phyloP scores from a whole-genome alignment of 176 grass and related monocot genomes.

The Pontederia paniculata region DNA sequence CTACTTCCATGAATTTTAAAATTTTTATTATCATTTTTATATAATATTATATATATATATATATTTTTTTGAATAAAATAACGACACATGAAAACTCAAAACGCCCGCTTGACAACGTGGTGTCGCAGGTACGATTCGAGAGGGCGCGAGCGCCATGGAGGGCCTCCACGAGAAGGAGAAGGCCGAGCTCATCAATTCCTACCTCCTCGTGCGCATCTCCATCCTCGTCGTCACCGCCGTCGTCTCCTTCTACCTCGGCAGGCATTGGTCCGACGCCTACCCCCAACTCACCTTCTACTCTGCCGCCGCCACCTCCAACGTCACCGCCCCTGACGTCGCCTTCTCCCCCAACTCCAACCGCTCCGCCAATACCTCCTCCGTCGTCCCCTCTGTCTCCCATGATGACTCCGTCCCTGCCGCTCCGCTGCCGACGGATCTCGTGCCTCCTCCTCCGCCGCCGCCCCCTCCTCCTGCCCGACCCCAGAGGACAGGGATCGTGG shows the following conservation, averaged over 20 bases:
- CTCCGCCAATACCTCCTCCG: not conserved
- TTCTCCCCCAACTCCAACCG: conserved; percentile 5
- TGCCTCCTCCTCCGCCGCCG: conserved; percentile 5
- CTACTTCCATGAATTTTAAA: too few species aligned
- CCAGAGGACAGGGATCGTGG: conserved; percentile 46
- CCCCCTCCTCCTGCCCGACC: conserved; percentile 25
- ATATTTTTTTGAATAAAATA: too few species aligned
- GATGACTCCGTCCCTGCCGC: not conserved
- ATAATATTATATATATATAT: too few species aligned
- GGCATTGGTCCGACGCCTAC: conserved; percentile 23
- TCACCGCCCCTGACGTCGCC: not conserved
- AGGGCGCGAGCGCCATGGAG: too few species aligned
- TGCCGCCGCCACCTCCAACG: not conserved
- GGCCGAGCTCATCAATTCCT: conserved; percentile 8
- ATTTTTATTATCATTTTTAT: too few species aligned
- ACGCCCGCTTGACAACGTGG: too few species aligned
- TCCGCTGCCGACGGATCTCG: not conserved
- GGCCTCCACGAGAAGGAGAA: not conserved
- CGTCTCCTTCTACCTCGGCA: conserved; percentile 33
- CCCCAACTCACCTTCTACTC: conserved; percentile 26
- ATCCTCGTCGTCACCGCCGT: conserved; percentile 14
- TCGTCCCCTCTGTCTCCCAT: not conserved
- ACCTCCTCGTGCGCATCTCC: conserved; percentile 16
- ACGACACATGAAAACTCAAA: too few species aligned
- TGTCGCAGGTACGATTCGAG: too few species aligned